Evolutionary conservation across 2,329 filamentous ascomycete species (phyloP), one percentile per base, ranked within the genome.

Genomic region (Aureobasidium pullulans): DNA sequence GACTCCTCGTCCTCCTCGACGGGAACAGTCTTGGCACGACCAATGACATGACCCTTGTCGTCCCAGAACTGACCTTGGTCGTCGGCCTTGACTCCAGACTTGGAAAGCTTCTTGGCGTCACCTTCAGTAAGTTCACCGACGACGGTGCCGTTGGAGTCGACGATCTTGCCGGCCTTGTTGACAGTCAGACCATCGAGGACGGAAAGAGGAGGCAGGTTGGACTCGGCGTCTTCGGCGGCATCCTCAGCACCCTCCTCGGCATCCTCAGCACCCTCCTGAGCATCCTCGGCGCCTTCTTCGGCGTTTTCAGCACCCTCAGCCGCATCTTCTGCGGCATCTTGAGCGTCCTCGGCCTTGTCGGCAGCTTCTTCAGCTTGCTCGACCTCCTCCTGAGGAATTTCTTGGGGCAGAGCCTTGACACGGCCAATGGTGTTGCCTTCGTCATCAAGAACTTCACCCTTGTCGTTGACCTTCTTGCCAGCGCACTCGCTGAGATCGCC

Each of bases 371-470:
- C 66, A 11, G 71, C 70, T 7, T 71, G 68, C 40, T 71, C 71
- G 29, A 65, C 64, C 34, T 66, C 65, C 19, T 65, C 66, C 39
- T 72, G 65, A 32, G 71, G 68, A 34, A 73, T 70, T 34, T 75
- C 70, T 29, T 72, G 70, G 10, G 78, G 76, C 4, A 80, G 72
- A n/a, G 78, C 75, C 65, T 82, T 76, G 62, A 84, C 81, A 63
- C 80, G 81, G 42, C 84, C 84, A 62, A 87, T 78, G 63, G 87
- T 77, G 44, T 84, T 84, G 46, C 84, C 84, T 47, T 83, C 79
- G 69, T 79, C 83, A 68, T 85, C 84, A 67, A 85, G 77, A 59
- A 87, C 82, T 66, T 86, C 84, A 19, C 84, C 84, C 70, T 85
- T 77, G 61, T 79, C 79, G 64, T 87, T 85, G 64, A 84, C 75